Conservation (phyloP, 2,329 filamentous ascomycete genomes). For the Claviceps africana region DNA sequence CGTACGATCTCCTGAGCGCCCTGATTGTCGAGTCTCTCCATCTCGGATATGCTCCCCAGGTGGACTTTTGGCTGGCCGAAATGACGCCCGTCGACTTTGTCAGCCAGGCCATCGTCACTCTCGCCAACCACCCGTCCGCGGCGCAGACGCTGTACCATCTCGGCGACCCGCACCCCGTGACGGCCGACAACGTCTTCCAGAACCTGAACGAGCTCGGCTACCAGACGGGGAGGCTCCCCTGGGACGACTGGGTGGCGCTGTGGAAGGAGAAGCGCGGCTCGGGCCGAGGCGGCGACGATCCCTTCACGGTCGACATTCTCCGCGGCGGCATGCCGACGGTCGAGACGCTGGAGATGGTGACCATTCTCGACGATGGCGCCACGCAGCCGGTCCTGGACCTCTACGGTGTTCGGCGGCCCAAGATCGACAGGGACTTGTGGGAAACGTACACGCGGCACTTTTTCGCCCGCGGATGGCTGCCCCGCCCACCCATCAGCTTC, state of each 20-base stretch:
- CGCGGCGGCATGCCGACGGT: slow-evolving; percentile 67
- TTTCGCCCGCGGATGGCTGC: slow-evolving; percentile 66
- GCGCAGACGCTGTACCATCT: slow-evolving; percentile 59
- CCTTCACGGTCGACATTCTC: slow-evolving; percentile 66
- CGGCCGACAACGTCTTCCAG: slow-evolving; percentile 51
- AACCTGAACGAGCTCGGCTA: slow-evolving; percentile 55
- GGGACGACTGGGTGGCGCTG: slow-evolving; percentile 59
- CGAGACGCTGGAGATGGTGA: slow-evolving; percentile 56
- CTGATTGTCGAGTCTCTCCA: slow-evolving; percentile 65
- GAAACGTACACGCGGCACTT: slow-evolving; percentile 70
- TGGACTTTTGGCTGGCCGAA: slow-evolving; percentile 63
- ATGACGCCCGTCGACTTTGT: slow-evolving; percentile 80
- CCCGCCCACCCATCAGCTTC: slow-evolving; percentile 41
- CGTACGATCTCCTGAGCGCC: slow-evolving; percentile 64
- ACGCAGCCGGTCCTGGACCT: slow-evolving; percentile 45
- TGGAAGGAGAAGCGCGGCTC: slow-evolving; percentile 59
- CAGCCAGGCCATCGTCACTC: slow-evolving; percentile 56
- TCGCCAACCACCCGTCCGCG: slow-evolving; percentile 48
- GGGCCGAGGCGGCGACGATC: slow-evolving; percentile 51
- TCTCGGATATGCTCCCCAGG: slow-evolving; percentile 54
- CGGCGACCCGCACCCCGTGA: slow-evolving; percentile 56
- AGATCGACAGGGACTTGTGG: slow-evolving; percentile 55
- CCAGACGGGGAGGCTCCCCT: slow-evolving; percentile 48
- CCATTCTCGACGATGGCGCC: slow-evolving; percentile 56
- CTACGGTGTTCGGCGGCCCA: slow-evolving; percentile 46